Percentiles rank a stretch among this genome's conserved stretches.
Evolutionary conservation across 83 land plant genomes (phyloP).

Genomic region (Diphasiastrum complanatum): DNA sequence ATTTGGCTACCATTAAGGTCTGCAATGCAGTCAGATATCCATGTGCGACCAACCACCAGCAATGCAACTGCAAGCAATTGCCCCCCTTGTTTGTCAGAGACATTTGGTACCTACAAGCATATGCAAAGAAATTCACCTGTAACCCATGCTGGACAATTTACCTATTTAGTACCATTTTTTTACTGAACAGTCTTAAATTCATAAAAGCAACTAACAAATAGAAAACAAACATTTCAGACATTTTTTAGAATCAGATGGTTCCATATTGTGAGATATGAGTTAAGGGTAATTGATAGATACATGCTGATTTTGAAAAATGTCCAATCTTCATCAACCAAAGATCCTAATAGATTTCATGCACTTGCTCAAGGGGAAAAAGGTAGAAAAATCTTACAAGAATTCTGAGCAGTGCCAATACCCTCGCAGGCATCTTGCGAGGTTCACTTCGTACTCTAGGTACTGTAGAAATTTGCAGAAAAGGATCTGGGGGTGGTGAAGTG

Average conservation of each 20-base stretch:
- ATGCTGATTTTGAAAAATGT: too few species aligned
- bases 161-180: too few species aligned
- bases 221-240: too few species aligned
- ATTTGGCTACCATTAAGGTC: conserved; percentile 95
- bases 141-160: not conserved
- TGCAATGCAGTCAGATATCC: conserved; percentile 96
- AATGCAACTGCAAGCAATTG: conserved; percentile 83
- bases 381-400: conserved; percentile 59
- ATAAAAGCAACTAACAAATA: too few species aligned
- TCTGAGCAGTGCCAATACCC: conserved; percentile 67
- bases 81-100: conserved; percentile 86
- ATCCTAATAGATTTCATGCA: too few species aligned
- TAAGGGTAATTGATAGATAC: too few species aligned
- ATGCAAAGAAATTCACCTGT: not conserved
- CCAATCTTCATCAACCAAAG: too few species aligned
- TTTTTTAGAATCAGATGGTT: too few species aligned
- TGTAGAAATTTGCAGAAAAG: conserved; percentile 31
- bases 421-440: conserved; percentile 51
- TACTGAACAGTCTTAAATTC: too few species aligned
- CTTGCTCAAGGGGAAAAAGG: too few species aligned
- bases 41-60: conserved; percentile 83
- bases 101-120: conserved; percentile 61
- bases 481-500: conserved; percentile 49
- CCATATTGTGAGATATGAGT: too few species aligned
- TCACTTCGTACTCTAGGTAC: conserved; percentile 52